Percentiles rank a stretch among this genome's conserved stretches.
Evolutionary conservation across 2,329 filamentous ascomycete genomes (phyloP).

Genomic region (Xylariomycetidae sp.): DNA sequence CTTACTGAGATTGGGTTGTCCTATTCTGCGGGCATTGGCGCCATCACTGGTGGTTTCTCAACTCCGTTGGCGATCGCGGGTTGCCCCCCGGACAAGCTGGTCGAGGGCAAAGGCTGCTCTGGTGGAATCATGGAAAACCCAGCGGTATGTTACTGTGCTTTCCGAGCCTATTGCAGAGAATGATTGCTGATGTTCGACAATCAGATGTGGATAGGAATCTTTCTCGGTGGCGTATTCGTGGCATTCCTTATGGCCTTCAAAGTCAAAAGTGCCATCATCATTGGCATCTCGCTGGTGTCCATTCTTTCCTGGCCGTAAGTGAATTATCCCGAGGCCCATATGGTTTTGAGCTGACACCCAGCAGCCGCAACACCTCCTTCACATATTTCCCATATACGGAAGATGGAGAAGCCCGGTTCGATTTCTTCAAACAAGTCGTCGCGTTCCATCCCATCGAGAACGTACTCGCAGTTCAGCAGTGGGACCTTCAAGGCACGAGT

Average conservation of each 20-base stretch:
- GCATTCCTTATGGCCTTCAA: conserved; percentile 75
- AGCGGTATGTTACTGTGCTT: conserved; percentile 40
- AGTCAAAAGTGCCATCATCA: conserved; percentile 68
- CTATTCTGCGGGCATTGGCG: conserved; percentile 76
- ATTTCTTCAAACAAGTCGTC: conserved; percentile 68
- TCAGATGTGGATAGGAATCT: conserved; percentile 79
- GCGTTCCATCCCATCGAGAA: conserved; percentile 64
- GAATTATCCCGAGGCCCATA: neutral
- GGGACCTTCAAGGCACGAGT: conserved; percentile 50
- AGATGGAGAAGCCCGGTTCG: conserved; percentile 58
- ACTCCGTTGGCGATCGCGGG: conserved; percentile 75
- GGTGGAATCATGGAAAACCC: conserved; percentile 69
- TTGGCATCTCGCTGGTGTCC: conserved; percentile 66
- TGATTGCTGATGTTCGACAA: conserved; percentile 13
- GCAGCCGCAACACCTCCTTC: conserved; percentile 57
- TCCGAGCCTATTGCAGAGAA: conserved; percentile 1
- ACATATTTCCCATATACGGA: conserved; percentile 66
- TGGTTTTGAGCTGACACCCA: conserved; percentile 9
- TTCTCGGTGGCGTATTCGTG: conserved; percentile 72
- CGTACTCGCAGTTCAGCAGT: conserved; percentile 59
- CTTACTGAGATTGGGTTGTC: conserved; percentile 61
- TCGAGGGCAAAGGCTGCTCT: conserved; percentile 41
- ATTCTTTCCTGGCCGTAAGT: conserved; percentile 69
- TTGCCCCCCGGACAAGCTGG: conserved; percentile 53
- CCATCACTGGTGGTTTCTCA: conserved; percentile 63